Base-by-base conservation (phyloP, 208 protist species). In the Trypanosoma avium region DNA sequence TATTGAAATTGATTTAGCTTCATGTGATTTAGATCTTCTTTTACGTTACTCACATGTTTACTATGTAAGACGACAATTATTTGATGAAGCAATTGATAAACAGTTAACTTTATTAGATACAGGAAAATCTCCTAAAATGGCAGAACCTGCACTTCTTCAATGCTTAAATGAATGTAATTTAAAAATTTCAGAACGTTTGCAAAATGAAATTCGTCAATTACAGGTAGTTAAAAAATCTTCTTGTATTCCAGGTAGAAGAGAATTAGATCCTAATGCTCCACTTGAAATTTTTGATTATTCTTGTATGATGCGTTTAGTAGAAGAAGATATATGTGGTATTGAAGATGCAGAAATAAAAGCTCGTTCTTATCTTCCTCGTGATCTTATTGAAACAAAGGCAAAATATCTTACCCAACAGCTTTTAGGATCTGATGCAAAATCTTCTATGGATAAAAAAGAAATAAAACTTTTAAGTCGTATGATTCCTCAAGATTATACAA, bases 301-400 rank as follows among this genome's bases (percentile, higher is more conserved):
- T n/a, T 94, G 84, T 70, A 93, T 96, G 87, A 96, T 96, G 90
- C 83, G 90, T 19, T 50, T 91, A 1, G 87, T 88, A 13, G 90
- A 94, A 56, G 90, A 93, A 60, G 82, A 93, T 65, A 35, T 54
- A 10, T 64, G 70, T 55, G 79, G 70, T 19, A 57, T 90, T 38
- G 57, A 50, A 32, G 87, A 96, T 50, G 87, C 81, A 5, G 86
- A 96, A 66, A 91, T 86, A 77, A 73, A 86, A 58, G 82, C 85
- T 2, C 81, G 82, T 8, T 67, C 90, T 3, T 96, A 79, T 50
- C 79, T 96, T 46, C 84, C 86, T 0, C 74, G 72, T 36, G 67
- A 76, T 12, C 69, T 82, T 38, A 49, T 96, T 0, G 82, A 96
- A 61, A 22, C 54, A 6, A 87, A 82, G 57, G 75, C 67, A 9